Conservation (phyloP, 306 rosid species). For the Neltuma alba region DNA sequence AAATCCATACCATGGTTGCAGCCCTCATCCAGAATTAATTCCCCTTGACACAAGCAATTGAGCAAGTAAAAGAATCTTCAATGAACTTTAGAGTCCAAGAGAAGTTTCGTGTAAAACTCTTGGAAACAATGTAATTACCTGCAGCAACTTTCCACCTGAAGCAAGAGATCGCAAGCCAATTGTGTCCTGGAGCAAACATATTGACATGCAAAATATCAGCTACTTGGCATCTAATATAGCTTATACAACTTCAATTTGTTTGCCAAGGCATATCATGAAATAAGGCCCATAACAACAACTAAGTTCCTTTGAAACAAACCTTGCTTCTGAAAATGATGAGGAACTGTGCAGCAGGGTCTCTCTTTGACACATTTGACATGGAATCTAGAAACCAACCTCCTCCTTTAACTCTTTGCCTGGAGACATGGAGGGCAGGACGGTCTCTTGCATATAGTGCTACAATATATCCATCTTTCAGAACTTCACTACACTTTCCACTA, state of each 20-base stretch:
- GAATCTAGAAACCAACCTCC: slow-evolving; percentile 98
- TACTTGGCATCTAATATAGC: slow-evolving; percentile 30
- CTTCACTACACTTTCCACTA: slow-evolving; percentile 74
- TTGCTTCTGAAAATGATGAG: slow-evolving; percentile 83
- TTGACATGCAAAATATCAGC: slow-evolving; percentile 38
- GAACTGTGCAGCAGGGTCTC: slow-evolving; percentile 99
- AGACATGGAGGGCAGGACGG: slow-evolving; percentile 70
- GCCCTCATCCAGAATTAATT: slow-evolving; percentile 20
- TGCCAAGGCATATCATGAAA: slow-evolving; percentile 9
- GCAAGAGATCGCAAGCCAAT: slow-evolving; percentile 97
- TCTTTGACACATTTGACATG: slow-evolving; percentile 81
- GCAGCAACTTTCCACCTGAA: slow-evolving; percentile 96
- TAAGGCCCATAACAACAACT: slow-evolving; percentile 7
- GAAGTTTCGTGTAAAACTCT: background rate
- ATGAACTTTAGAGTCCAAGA: background rate
- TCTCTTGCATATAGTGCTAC: slow-evolving; percentile 85
- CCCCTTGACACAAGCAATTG: background rate
- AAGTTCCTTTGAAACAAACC: slow-evolving; percentile 54
- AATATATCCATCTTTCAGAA: slow-evolving; percentile 86
- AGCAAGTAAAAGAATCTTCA: slow-evolving; percentile 19
- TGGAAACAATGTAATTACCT: slow-evolving; percentile 57
- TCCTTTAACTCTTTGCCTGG: slow-evolving; percentile 94
- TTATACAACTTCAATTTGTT: slow-evolving; percentile 26
- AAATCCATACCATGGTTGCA: slow-evolving; percentile 4
- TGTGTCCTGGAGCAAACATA: slow-evolving; percentile 67